Base-by-base conservation (phyloP, 139 green algal species). In the Medakamo hakoo region DNA sequence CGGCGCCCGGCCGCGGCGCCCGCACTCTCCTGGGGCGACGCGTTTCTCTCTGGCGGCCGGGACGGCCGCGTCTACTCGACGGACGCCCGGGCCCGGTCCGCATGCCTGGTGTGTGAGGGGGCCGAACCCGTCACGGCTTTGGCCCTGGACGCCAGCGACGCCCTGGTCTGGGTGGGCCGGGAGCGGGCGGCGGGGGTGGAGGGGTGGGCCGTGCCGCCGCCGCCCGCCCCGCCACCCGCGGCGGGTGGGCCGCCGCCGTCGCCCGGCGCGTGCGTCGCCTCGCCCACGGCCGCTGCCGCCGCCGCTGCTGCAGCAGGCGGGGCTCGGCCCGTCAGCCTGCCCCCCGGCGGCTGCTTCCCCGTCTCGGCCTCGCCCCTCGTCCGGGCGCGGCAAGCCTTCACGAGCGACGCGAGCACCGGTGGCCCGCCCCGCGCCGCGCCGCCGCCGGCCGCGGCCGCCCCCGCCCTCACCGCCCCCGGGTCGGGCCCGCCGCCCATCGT, bases 61-160 rank as follows among this genome's bases (percentile, higher is more conserved):
- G 40, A 52, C 16, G 40, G 40, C 40, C 16, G 40, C 40, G 40
- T 52, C 40, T 52, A 52, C 40, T 21, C 9, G 16, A 52, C 40
- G 40, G 9, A 52, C 40, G 40, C 40, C 9, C 40, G 9, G 40
- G 16, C 40, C 9, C 40, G 40, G 40, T 21, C 40, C 16, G 40
- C 40, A 21, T 9, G 16, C 9, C 40, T 52, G 40, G 40, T 52
- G 9, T 9, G n/a, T n/a, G n/a, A n/a, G n/a, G n/a, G 9, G 9
- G 40, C 40, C 40, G 69, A 5, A 9, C 40, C 40, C 9, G 9
- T 52, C 40, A 52, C 40, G 9, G 73, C 86, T 19, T 55, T 95
- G 27, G 83, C 80, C 3, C 74, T 93, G 55, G 86, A 78, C 59
- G 63, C 31, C 0, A 21, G 60, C 1, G 90, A 72, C 26, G 82